Percentiles rank a stretch among this genome's conserved stretches.
Conservation (phyloP, 441 rosid genomes). For the Syzygium malaccense region DNA sequence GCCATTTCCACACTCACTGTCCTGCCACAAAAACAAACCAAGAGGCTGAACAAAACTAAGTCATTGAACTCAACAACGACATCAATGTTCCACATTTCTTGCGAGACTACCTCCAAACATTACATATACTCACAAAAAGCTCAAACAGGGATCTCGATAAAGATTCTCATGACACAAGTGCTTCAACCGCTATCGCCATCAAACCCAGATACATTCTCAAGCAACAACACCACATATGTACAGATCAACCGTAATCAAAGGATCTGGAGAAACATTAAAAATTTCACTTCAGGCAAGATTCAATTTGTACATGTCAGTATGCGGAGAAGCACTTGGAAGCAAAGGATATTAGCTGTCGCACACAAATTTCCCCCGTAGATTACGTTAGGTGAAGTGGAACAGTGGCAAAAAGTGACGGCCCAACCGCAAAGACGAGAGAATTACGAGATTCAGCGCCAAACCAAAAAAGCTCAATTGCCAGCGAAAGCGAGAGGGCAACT, state of each 20-base stretch:
- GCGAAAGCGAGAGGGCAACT: constrained; percentile 6
- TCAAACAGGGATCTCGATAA: neutral
- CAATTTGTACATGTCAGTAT: constrained; percentile 1
- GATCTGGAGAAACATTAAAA: neutral
- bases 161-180: neutral
- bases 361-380: neutral
- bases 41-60: neutral
- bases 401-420: neutral
- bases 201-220: neutral
- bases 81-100: neutral
- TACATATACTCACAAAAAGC: neutral
- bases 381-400: constrained; percentile 10
- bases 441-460: neutral
- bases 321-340: constrained; percentile 43
- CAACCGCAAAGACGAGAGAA: neutral
- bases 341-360: constrained; percentile 28
- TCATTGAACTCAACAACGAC: neutral
- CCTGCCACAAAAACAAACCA: neutral
- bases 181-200: neutral
- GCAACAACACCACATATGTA: neutral
- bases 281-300: neutral
- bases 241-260: neutral
- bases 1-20: constrained; percentile 42
- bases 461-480: neutral
- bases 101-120: neutral